phyloP scores from a whole-genome alignment of 805 yeast species.

The Yarrowia porcina region DNA sequence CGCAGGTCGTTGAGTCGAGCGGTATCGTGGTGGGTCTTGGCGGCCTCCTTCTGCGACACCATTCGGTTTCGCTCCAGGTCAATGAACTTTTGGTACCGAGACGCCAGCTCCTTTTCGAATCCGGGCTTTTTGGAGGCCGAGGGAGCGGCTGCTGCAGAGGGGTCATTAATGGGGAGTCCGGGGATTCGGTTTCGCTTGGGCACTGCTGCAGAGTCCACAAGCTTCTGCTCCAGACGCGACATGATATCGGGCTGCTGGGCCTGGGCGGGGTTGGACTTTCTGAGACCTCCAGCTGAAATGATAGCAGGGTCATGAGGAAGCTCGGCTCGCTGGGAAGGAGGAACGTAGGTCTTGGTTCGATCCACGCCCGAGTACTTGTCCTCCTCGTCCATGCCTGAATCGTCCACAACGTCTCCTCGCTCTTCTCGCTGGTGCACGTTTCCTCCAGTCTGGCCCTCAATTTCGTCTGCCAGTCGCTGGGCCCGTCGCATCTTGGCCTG shows the following conservation, averaged over 20 bases:
- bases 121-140: slow-evolving; percentile 26
- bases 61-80: slow-evolving; percentile 32
- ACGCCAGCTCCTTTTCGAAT: slow-evolving; percentile 35
- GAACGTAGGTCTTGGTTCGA: slow-evolving; percentile 40
- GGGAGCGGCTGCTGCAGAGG: not conserved
- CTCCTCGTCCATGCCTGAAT: slow-evolving; percentile 89
- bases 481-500: slow-evolving; percentile 64
- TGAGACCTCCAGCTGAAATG: slow-evolving; percentile 39
- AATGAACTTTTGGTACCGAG: slow-evolving; percentile 38
- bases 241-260: slow-evolving; percentile 3
- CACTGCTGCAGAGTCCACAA: slow-evolving; percentile 19
- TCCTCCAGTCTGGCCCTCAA: slow-evolving; percentile 64
- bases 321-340: slow-evolving; percentile 14
- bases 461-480: slow-evolving; percentile 75
- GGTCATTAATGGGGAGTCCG: not conserved
- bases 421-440: slow-evolving; percentile 89
- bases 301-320: slow-evolving; percentile 59
- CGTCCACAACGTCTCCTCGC: slow-evolving; percentile 73
- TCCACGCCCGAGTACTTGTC: slow-evolving; percentile 93
- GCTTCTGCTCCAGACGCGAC: slow-evolving; percentile 18
- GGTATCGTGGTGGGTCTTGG: slow-evolving; percentile 34
- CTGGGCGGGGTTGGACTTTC: not conserved
- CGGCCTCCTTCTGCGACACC: slow-evolving; percentile 32
- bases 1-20: slow-evolving; percentile 47
- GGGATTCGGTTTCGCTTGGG: slow-evolving; percentile 8